Conservation (phyloP, 1,284 basidiomycete species). For the Cryptococcus maquisensis region DNA sequence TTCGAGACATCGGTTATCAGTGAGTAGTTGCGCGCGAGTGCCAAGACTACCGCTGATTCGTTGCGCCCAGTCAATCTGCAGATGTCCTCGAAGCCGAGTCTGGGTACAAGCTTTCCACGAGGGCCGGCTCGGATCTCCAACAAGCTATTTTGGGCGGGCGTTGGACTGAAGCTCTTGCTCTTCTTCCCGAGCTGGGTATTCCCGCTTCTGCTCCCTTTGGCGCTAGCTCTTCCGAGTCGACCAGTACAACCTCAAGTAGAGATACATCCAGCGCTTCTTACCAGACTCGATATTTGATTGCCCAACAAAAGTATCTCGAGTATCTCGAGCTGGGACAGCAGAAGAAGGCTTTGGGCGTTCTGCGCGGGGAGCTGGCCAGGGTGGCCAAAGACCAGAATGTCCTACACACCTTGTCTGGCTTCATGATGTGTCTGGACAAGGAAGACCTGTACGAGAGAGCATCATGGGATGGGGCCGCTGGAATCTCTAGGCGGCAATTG, state of each 20-base stretch:
- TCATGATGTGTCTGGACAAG: slow-evolving; percentile 82
- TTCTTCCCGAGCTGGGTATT: slow-evolving; percentile 66
- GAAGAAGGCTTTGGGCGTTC: slow-evolving; percentile 74
- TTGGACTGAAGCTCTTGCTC: slow-evolving; percentile 75
- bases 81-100: slow-evolving; percentile 86
- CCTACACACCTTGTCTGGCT: slow-evolving; percentile 76
- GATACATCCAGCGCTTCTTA: slow-evolving; percentile 43
- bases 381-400: slow-evolving; percentile 69
- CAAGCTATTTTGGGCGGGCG: slow-evolving; percentile 73
- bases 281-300: slow-evolving; percentile 80
- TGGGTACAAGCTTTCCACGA: slow-evolving; percentile 78
- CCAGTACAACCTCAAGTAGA: slow-evolving; percentile 29
- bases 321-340: slow-evolving; percentile 78
- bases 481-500: slow-evolving; percentile 69
- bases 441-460: slow-evolving; percentile 77
- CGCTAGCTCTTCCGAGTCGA: slow-evolving; percentile 22
- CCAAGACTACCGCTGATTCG: slow-evolving; percentile 1
- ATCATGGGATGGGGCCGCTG: slow-evolving; percentile 82
- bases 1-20: slow-evolving; percentile 90
- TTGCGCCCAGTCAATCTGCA: slow-evolving; percentile 68
- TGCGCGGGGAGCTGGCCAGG: slow-evolving; percentile 82
- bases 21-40: slow-evolving; percentile 53
- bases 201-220: slow-evolving; percentile 4
- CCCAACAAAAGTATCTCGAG: slow-evolving; percentile 94
- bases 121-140: slow-evolving; percentile 75